Conservation (phyloP, 495 filamentous ascomycete species). For the Glarea lozoyensis region DNA sequence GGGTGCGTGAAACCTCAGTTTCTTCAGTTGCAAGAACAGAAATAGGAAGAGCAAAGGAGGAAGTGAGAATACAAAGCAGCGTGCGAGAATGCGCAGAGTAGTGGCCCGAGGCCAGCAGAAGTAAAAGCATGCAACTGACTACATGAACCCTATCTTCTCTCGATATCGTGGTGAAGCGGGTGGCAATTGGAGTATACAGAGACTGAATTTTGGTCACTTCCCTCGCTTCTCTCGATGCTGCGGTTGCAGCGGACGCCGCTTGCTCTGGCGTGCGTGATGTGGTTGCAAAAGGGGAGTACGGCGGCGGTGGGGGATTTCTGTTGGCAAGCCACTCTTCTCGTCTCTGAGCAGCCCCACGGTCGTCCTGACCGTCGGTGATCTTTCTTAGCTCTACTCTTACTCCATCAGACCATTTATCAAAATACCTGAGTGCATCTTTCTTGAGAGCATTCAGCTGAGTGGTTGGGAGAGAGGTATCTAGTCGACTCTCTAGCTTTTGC, state of each 20-base stretch:
- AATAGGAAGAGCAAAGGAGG: slow-evolving; percentile 54
- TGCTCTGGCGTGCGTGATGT: slow-evolving; percentile 1
- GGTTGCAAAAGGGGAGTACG: slow-evolving; percentile 6
- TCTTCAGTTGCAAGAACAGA: slow-evolving; percentile 62
- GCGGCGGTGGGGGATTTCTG: slow-evolving; percentile 14
- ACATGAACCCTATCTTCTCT: slow-evolving; percentile 37
- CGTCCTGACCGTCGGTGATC: slow-evolving; percentile 11
- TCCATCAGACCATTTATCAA: slow-evolving; percentile 14
- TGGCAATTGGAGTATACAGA: slow-evolving; percentile 35
- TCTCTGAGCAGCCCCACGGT: slow-evolving; percentile 16
- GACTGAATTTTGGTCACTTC: slow-evolving; percentile 25
- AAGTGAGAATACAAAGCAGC: slow-evolving; percentile 60
- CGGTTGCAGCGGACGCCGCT: slow-evolving; percentile 3
- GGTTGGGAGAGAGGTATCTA: slow-evolving; percentile 8
- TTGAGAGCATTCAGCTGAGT: slow-evolving; percentile 12
- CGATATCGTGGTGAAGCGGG: slow-evolving; percentile 31
- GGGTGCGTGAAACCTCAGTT: slow-evolving; percentile 57
- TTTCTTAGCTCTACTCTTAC: slow-evolving; percentile 5
- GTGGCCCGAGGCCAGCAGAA: slow-evolving; percentile 70
- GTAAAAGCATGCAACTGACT: slow-evolving; percentile 55
- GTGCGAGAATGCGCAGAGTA: slow-evolving; percentile 71
- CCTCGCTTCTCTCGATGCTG: slow-evolving; percentile 24
- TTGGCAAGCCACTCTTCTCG: slow-evolving; percentile 14
- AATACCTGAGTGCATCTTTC: slow-evolving; percentile 13
- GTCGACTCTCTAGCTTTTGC: slow-evolving; percentile 10